Percentiles rank a stretch among this genome's conserved stretches.
These are phyloP conservation scores for Limnomonas spitsbergensis DNA, from an alignment of 139 green algal genomes.

Conservation along the genomic window DNA sequence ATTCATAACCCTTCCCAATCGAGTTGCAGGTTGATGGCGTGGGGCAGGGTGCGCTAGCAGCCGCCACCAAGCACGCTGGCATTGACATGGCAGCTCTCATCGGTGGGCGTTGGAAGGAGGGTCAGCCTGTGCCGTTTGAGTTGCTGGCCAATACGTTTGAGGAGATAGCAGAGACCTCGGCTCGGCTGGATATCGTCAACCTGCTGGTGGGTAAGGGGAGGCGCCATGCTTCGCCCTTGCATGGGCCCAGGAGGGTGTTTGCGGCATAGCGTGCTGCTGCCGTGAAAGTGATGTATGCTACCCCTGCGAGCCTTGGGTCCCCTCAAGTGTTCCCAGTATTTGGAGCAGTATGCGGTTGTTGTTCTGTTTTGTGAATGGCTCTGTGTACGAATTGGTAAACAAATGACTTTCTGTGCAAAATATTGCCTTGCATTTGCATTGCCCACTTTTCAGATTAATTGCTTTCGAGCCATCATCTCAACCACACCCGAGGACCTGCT, in stretches of 20 bases:
- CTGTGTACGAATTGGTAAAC: too few species aligned
- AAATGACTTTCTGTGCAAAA: too few species aligned
- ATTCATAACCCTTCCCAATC: too few species aligned
- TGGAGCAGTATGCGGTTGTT: too few species aligned
- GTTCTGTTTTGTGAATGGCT: too few species aligned
- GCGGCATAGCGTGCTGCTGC: too few species aligned
- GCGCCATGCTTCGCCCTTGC: neutral
- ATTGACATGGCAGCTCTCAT: slow-evolving; percentile 36
- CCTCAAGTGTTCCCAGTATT: too few species aligned
- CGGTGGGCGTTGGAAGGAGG: slow-evolving; percentile 40
- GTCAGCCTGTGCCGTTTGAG: slow-evolving; percentile 72
- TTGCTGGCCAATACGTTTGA: slow-evolving; percentile 81
- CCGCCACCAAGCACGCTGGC: neutral
- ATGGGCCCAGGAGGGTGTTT: too few species aligned
- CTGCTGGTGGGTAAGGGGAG: slow-evolving; percentile 45
- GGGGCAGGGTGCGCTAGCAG: slow-evolving; percentile 26
- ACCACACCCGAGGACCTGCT: slow-evolving; percentile 33
- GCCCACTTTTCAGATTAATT: slow-evolving; percentile 9
- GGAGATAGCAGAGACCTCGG: slow-evolving; percentile 43
- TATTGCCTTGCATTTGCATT: too few species aligned
- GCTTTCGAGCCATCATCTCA: slow-evolving; percentile 4
- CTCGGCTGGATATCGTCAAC: slow-evolving; percentile 69
- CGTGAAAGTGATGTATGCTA: too few species aligned
- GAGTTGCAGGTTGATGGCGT: slow-evolving; percentile 60
- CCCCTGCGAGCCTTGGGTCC: too few species aligned